phyloP scores from a whole-genome alignment of 164 flowering plant species.

The Litsea cubeba region DNA sequence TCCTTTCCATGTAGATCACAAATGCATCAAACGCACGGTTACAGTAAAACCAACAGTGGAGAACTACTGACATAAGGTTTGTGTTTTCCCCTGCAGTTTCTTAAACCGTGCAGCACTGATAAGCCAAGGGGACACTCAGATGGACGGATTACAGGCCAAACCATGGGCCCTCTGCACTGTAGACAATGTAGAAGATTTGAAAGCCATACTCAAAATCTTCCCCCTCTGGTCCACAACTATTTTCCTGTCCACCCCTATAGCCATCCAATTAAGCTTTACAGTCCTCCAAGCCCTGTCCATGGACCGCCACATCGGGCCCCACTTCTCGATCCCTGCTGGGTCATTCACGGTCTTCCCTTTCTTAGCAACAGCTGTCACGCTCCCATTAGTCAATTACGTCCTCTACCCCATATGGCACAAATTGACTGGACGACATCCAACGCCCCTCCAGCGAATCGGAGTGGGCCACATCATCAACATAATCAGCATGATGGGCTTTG shows the following conservation, averaged over 20 bases:
- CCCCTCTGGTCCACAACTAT: too few relatives aligned
- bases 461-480: constrained; percentile 17
- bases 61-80: not conserved
- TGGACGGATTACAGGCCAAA: constrained; percentile 21
- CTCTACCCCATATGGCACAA: not conserved
- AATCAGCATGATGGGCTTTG: constrained; percentile 10
- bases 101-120: constrained; percentile 49
- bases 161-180: too few relatives aligned
- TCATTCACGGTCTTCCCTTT: constrained; percentile 36
- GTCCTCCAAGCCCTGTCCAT: constrained; percentile 52
- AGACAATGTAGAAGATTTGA: too few relatives aligned
- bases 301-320: constrained; percentile 47
- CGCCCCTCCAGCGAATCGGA: constrained; percentile 20
- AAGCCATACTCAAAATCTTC: too few relatives aligned
- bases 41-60: not conserved
- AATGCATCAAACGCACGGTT: not conserved
- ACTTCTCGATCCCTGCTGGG: constrained; percentile 51
- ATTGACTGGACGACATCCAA: constrained; percentile 1
- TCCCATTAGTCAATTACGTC: too few relatives aligned
- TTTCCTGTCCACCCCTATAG: too few relatives aligned
- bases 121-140: constrained; percentile 25
- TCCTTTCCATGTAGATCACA: too few relatives aligned
- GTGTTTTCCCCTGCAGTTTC: constrained; percentile 13
- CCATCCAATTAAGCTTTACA: constrained; percentile 8
- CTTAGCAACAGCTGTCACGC: constrained; percentile 16